phyloP scores from a whole-genome alignment of 1,284 basidiomycete species.

The Ceratobasidium papillatum region DNA sequence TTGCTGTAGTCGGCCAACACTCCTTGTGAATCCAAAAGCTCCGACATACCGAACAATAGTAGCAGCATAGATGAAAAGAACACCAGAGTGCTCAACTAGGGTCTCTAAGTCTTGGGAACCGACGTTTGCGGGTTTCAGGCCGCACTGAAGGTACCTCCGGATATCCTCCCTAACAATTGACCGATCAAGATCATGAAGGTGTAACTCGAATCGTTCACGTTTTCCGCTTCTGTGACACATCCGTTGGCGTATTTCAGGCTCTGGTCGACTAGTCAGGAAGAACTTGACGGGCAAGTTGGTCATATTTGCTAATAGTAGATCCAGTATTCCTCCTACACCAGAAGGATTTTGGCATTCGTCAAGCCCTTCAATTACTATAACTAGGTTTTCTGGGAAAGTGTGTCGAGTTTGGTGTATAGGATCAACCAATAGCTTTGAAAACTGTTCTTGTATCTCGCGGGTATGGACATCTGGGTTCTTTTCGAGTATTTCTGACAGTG shows the following conservation, averaged over 20 bases:
- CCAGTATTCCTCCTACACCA: background rate
- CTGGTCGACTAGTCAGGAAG: constrained; percentile 39
- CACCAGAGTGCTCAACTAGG: constrained; percentile 2
- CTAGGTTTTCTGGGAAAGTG: background rate
- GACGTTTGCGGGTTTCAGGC: background rate
- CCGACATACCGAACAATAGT: constrained; percentile 14
- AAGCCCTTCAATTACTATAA: constrained; percentile 40
- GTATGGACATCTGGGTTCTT: background rate
- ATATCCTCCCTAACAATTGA: constrained; percentile 17
- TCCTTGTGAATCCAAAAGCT: no score
- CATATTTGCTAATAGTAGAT: background rate
- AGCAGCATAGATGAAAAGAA: constrained; percentile 22
- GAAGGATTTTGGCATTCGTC: constrained; percentile 34
- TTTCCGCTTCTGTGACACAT: background rate
- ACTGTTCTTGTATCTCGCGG: constrained; percentile 9
- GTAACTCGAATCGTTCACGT: background rate
- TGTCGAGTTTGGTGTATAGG: constrained; percentile 11
- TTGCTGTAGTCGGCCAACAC: background rate
- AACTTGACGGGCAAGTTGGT: constrained; percentile 5
- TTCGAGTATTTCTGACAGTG: constrained; percentile 1
- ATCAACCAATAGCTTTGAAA: constrained; percentile 18
- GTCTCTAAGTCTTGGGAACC: background rate
- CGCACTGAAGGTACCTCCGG: background rate
- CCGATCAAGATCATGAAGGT: constrained; percentile 26
- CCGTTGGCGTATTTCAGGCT: background rate